Conservation (phyloP, 2,329 filamentous ascomycete species). For the Tolypocladium endophyticum region DNA sequence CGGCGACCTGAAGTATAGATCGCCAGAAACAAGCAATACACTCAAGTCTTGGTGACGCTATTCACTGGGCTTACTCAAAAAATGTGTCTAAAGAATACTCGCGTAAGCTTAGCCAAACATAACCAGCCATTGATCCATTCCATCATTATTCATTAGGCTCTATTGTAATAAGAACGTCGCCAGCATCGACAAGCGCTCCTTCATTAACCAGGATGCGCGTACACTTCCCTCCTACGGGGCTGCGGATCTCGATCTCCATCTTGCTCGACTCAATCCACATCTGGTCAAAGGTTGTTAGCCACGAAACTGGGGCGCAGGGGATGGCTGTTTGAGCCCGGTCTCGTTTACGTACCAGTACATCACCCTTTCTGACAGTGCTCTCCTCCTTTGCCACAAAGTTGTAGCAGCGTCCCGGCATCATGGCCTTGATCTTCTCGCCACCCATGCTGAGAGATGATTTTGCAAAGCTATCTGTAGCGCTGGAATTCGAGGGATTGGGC, state of each 20-base stretch:
- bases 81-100: too few relatives aligned
- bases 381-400: constrained; percentile 17
- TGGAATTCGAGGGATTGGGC: not conserved
- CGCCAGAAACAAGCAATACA: too few relatives aligned
- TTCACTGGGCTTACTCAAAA: too few relatives aligned
- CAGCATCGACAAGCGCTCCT: constrained; percentile 18
- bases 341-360: constrained; percentile 12
- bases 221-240: constrained; percentile 14
- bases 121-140: not conserved
- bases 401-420: constrained; percentile 24
- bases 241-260: constrained; percentile 26
- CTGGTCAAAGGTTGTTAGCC: constrained; percentile 3
- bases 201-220: constrained; percentile 12
- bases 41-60: too few relatives aligned
- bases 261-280: constrained; percentile 25
- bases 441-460: not conserved
- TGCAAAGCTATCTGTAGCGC: not conserved
- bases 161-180: not conserved
- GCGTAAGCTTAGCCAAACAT: too few relatives aligned
- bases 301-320: not conserved
- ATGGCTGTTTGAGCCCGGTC: not conserved
- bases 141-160: not conserved
- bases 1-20: too few relatives aligned
- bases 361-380: constrained; percentile 14
- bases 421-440: constrained; percentile 12